These are phyloP conservation scores for Epichloe elymi DNA, from an alignment of 2,329 filamentous ascomycete species.

Conservation along the genomic window DNA sequence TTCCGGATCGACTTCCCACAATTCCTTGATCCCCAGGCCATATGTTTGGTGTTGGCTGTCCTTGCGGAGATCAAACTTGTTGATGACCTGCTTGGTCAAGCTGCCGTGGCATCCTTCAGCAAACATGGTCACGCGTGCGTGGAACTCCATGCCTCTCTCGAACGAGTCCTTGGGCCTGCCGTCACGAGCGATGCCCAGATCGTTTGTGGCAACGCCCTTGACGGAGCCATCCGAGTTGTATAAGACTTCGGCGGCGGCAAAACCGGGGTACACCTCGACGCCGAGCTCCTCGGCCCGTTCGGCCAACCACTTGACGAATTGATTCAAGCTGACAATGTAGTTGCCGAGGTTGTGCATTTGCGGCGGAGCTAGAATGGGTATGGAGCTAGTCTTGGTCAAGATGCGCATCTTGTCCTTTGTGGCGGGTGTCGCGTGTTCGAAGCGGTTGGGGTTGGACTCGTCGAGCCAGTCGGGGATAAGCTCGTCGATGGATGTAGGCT, in stretches of 20 bases:
- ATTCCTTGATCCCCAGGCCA: constrained; percentile 85
- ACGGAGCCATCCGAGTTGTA: constrained; percentile 81
- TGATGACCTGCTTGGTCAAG: constrained; percentile 85
- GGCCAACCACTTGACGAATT: constrained; percentile 90
- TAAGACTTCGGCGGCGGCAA: constrained; percentile 84
- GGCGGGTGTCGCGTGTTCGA: constrained; percentile 76
- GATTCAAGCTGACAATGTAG: constrained; percentile 91
- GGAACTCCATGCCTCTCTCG: constrained; percentile 97
- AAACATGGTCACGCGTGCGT: constrained; percentile 80
- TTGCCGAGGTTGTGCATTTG: constrained; percentile 99
- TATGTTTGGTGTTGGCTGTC: constrained; percentile 94
- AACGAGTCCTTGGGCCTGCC: constrained; percentile 83
- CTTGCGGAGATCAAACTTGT: constrained; percentile 80
- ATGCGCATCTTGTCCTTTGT: constrained; percentile 84
- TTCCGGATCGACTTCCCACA: constrained; percentile 89
- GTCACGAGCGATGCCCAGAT: constrained; percentile 69
- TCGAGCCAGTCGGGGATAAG: constrained; percentile 88
- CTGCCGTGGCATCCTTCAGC: constrained; percentile 94
- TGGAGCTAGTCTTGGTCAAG: constrained; percentile 64
- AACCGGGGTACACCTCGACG: constrained; percentile 92
- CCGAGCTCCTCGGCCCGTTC: constrained; percentile 94
- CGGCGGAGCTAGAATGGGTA: constrained; percentile 77
- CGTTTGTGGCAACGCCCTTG: constrained; percentile 89
- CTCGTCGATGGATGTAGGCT: constrained; percentile 79
- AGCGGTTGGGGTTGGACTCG: constrained; percentile 76